Conservation (phyloP, 306 rosid genomes). For the Leucaena leucocephala region DNA sequence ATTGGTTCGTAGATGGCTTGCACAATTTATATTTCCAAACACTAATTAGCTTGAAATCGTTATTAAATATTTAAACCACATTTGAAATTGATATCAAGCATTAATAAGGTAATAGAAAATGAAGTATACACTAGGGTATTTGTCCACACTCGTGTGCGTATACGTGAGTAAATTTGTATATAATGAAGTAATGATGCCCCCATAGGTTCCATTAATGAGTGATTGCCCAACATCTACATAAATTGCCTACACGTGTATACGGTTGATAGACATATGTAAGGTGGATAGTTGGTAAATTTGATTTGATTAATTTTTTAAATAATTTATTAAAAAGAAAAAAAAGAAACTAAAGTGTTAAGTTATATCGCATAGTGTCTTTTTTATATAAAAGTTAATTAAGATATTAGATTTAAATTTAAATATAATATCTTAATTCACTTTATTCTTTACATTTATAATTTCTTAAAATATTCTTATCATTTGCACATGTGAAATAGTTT, state of each 20-base stretch:
- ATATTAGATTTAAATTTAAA: no score
- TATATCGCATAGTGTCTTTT: no score
- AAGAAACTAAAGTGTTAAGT: no score
- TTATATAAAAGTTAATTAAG: no score
- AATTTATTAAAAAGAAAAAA: no score
- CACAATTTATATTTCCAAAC: background rate
- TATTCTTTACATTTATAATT: no score
- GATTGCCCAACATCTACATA: background rate
- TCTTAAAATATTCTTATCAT: no score
- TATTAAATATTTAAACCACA: background rate
- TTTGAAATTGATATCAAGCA: background rate
- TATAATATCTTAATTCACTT: no score
- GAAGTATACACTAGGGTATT: background rate
- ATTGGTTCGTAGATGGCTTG: background rate
- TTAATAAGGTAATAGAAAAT: background rate
- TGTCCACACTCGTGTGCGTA: background rate
- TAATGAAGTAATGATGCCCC: background rate
- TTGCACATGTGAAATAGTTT: no score
- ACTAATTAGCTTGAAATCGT: background rate
- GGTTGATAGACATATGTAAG: background rate
- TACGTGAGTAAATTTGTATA: background rate
- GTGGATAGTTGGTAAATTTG: background rate
- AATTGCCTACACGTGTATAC: background rate
- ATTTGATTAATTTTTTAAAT: no score
- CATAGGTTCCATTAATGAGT: background rate